Evolutionary conservation across 108 stramenopile genomes (phyloP).

Genomic region (Cyclotella cryptica): DNA sequence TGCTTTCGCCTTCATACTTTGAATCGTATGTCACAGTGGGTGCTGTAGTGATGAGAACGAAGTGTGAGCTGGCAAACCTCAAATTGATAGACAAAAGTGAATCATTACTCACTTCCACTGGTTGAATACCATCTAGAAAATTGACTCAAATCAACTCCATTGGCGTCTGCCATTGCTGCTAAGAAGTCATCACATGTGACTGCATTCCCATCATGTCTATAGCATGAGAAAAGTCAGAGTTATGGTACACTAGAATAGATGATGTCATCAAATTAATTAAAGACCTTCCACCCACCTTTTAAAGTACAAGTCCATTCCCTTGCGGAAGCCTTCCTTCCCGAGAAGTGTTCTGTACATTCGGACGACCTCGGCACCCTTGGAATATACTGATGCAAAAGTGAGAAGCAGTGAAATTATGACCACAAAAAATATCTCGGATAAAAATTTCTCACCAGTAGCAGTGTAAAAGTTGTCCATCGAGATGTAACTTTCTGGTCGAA

Average conservation of each 20-base stretch:
- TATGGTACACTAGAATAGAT: background rate
- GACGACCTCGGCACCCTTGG: conserved; percentile 94
- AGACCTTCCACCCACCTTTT: conserved; percentile 47
- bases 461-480: conserved; percentile 96
- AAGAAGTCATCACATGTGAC: conserved; percentile 98
- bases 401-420: conserved; percentile 52
- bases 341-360: conserved; percentile 96
- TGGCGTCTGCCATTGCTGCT: conserved; percentile 97
- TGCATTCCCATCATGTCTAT: conserved; percentile 90
- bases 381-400: conserved; percentile 90
- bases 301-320: conserved; percentile 96
- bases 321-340: conserved; percentile 91
- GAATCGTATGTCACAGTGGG: conserved; percentile 80
- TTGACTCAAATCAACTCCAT: conserved; percentile 75
- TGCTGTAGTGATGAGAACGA: conserved; percentile 25
- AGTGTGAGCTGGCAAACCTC: background rate
- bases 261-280: background rate
- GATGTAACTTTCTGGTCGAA: conserved; percentile 95
- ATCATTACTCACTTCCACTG: conserved; percentile 66
- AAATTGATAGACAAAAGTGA: background rate
- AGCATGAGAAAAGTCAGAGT: background rate
- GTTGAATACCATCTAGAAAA: conserved; percentile 95
- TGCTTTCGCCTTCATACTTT: conserved; percentile 59
- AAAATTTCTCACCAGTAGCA: conserved; percentile 63
- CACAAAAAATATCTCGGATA: conserved; percentile 6